Base-by-base conservation (phyloP, 1,284 basidiomycete genomes). In the Cerrena zonata region DNA sequence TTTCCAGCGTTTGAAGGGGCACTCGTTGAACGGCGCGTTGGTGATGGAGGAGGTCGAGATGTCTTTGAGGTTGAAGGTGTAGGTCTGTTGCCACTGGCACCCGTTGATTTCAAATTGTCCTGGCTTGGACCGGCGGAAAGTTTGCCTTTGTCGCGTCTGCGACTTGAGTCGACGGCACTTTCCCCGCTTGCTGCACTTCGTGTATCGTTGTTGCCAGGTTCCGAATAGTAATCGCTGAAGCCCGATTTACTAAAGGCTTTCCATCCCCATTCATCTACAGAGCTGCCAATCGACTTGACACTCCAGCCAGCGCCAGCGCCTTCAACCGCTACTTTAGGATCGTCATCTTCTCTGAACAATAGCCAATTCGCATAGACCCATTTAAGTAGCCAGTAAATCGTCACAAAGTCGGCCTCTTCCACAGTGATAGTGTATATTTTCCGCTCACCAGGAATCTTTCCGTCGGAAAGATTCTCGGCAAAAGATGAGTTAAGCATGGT, bases 331-430 rank as follows among this genome's bases (percentile, higher is more conserved):
- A 70, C 65, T 21, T 84, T 72, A 10, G 83, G 79, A 54, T 86
- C 83, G 56, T 85, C 82, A 37, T 82, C 68, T 49, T 85, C 80
- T 48, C 77, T 76, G 68, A 81, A 83, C 24, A 79, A 66, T 3
- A 84, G 65, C 82, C 82, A 86, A 60, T 90, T 86, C 2, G 85
- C 84, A 61, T 91, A 92, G 36, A 89, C 80, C 68, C 80, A 91
- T 57, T 88, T 88, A 48, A 92, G 67, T 47, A 92, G 68, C 89
- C 89, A 91, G 63, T 90, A 91, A 2, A 89, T 79, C 0, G 89
- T 90, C 45, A 82, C 78, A 58, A 87, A 93, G 56, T 89, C 87
- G 5, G 86, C 86, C 65, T 92, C 89, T 58, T 90, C 85, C 10
- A 92, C 86, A 23, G 86, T 69, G 40, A 91, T 68, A 1, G 82